Evolutionary conservation across 768 basidiomycete species (phyloP).

Genomic region (Exsudoporus frostii): DNA sequence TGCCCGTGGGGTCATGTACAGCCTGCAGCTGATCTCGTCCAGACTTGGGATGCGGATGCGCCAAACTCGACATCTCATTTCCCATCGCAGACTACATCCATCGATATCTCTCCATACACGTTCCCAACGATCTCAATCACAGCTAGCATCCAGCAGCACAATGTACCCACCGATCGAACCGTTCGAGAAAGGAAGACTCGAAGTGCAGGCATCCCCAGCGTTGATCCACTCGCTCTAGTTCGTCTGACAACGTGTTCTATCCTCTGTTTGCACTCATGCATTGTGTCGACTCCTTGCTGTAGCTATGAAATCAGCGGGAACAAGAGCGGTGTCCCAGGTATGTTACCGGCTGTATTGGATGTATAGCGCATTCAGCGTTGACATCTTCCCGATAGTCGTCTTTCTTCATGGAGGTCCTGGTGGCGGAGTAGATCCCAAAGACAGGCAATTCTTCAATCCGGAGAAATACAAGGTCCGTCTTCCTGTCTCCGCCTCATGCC

Average conservation of each 20-base stretch:
- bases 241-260: constrained; percentile 24
- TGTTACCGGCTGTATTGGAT: constrained; percentile 2
- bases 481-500: background rate
- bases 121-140: constrained; percentile 2
- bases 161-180: constrained; percentile 75
- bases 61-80: background rate
- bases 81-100: constrained; percentile 13
- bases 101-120: constrained; percentile 13
- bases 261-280: background rate
- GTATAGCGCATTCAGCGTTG: background rate
- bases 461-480: constrained; percentile 69
- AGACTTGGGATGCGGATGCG: constrained; percentile 8
- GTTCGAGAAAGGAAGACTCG: constrained; percentile 59
- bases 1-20: background rate
- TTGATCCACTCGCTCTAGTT: constrained; percentile 71
- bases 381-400: constrained; percentile 47
- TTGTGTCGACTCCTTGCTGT: background rate
- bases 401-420: constrained; percentile 87
- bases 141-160: background rate
- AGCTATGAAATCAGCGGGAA: constrained; percentile 86
- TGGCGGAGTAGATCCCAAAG: constrained; percentile 63
- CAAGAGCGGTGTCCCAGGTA: constrained; percentile 71
- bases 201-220: constrained; percentile 53
- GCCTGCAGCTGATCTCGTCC: background rate
- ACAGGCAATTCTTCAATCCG: constrained; percentile 81